These are phyloP conservation scores for Xylariaceae sp. DNA, from an alignment of 2,329 filamentous ascomycete species.

Conservation along the genomic window DNA sequence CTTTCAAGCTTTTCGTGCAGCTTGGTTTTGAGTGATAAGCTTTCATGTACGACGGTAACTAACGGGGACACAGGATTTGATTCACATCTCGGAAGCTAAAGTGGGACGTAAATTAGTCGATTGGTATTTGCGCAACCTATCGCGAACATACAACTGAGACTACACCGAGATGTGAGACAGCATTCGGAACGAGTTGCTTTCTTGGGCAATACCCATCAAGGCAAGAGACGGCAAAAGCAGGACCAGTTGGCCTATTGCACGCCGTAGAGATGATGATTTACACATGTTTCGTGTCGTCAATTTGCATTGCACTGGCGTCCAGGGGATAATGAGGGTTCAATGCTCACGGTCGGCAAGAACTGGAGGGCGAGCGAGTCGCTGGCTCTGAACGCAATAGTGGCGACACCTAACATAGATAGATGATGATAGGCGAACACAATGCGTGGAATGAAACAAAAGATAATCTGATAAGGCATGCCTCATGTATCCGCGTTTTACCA, in stretches of 20 bases:
- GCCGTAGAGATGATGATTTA: conserved; percentile 13
- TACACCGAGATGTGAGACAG: neutral
- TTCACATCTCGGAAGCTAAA: conserved; percentile 98
- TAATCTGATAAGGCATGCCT: conserved; percentile 9
- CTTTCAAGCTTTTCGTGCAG: conserved; percentile 14
- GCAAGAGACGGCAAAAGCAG: conserved; percentile 13
- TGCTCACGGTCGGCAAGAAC: neutral
- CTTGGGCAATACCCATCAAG: conserved; percentile 4
- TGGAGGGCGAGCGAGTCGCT: conserved; percentile 6
- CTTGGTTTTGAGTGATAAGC: conserved; percentile 14
- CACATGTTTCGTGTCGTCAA: conserved; percentile 22
- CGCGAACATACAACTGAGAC: conserved; percentile 76
- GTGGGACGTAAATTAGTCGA: conserved; percentile 95
- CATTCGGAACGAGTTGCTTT: too few species aligned
- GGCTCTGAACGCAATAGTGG: conserved; percentile 5
- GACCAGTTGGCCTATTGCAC: conserved; percentile 11
- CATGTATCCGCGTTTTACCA: conserved; percentile 1
- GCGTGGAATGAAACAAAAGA: conserved; percentile 8
- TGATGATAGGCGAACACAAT: conserved; percentile 2
- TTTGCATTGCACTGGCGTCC: conserved; percentile 37
- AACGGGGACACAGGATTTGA: conserved; percentile 65
- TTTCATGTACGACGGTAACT: conserved; percentile 20
- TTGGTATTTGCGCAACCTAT: conserved; percentile 97
- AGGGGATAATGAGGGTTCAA: conserved; percentile 21
- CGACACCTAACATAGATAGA: conserved; percentile 6